Evolutionary conservation across 2,329 filamentous ascomycete genomes (phyloP), one percentile per base, ranked within the genome.

Genomic region (Geoglossum cookeanum): DNA sequence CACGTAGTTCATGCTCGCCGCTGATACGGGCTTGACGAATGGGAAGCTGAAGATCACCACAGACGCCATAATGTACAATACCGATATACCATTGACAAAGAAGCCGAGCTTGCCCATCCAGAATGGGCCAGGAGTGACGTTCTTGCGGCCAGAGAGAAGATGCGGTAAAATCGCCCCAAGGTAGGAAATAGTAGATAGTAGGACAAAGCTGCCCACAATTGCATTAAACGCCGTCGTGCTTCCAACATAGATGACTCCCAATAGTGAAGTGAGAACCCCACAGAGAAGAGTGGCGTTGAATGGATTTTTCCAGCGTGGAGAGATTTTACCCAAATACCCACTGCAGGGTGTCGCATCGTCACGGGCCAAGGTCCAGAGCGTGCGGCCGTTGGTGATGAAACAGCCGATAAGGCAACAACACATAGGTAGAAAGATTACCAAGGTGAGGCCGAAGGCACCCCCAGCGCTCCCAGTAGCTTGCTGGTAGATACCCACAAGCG

Each of bases 241-340:
- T n/a, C 78, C 82, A 1, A 86, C 74, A 61, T 84, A 85, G 49
- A 86, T 80, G 47, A 72, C 74, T 0, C 80, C 81, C 0, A 86
- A 70, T 2, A 81, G 65, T 0, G 79, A 79, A 29, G 75, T 75
- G 57, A 75, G 67, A 45, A 69, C 60, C 3, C 71, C 68, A 69
- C 74, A 76, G 7, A 72, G 68, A 1, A 82, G 58, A 0, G 77
- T 80, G 0, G 79, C 76, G 60, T 78, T 75, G 60, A 79, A 73
- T 0, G 80, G 79, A 58, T 75, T 77, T 9, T 73, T 68, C 60
- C 71, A 72, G 0, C 62, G 67, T 0, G 68, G 61, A 64, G 69
- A 62, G 62, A 87, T 72, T 1, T 69, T 64, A 2, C 72, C 70
- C 39, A 81, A 68, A 62, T 69, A 75, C 1, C 61, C 57, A 2